phyloP scores from a whole-genome alignment of 2,329 filamentous ascomycete genomes.

The Rosellinia necatrix region DNA sequence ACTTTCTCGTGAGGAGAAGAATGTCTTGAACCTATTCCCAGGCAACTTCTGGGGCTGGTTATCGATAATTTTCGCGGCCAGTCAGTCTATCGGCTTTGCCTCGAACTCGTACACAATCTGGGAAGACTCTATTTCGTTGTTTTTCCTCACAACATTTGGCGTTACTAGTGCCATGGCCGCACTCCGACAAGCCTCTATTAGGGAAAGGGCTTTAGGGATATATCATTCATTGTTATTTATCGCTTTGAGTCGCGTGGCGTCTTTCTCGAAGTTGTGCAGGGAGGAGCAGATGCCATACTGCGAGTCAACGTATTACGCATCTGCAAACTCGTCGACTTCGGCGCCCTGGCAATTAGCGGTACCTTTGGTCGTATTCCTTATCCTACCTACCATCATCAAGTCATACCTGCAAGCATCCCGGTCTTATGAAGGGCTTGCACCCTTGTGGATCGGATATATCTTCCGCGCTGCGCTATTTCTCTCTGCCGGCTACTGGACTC shows the following conservation, averaged over 20 bases:
- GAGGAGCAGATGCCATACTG: conserved; percentile 99
- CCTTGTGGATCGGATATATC: conserved; percentile 80
- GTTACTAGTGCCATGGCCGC: conserved; percentile 75
- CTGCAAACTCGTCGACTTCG: conserved; percentile 87
- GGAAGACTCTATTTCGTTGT: conserved; percentile 93
- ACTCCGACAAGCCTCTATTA: conserved; percentile 68
- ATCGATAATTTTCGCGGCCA: conserved; percentile 77
- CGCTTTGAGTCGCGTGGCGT: conserved; percentile 76
- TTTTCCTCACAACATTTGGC: conserved; percentile 89
- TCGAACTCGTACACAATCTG: conserved; percentile 99
- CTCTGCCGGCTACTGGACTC: conserved; percentile 80
- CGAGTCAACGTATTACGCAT: conserved; percentile 93
- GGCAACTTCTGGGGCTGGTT: conserved; percentile 88
- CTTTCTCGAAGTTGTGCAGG: conserved; percentile 88
- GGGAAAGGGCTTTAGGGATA: conserved; percentile 74
- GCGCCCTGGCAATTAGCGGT: conserved; percentile 86
- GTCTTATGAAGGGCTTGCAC: conserved; percentile 86
- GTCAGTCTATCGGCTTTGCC: conserved; percentile 90
- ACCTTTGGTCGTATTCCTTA: conserved; percentile 72
- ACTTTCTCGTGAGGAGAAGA: conserved; percentile 48
- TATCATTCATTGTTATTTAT: conserved; percentile 88
- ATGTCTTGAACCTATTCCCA: conserved; percentile 63
- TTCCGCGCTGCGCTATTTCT: conserved; percentile 78
- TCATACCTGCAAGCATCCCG: conserved; percentile 81
- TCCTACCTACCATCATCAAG: conserved; percentile 75